Evolutionary conservation across 1,284 basidiomycete genomes (phyloP).

Genomic region (Leccinum angustisporum): DNA sequence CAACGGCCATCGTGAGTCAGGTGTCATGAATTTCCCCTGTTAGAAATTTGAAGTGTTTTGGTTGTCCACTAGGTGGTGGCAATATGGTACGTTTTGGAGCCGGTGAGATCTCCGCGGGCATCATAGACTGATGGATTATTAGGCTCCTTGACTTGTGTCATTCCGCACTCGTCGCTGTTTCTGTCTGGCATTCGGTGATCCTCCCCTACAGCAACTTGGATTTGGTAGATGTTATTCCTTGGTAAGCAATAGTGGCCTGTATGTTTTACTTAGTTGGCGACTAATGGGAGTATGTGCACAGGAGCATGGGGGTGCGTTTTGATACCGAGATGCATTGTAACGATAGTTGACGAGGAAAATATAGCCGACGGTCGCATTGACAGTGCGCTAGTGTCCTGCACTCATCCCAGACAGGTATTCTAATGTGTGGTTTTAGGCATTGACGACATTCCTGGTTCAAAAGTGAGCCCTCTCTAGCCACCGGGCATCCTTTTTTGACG

Average conservation of each 20-base stretch:
- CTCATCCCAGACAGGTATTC: not conserved
- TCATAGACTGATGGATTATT: not conserved
- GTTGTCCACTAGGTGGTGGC: constrained; percentile 17
- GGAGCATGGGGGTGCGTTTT: constrained; percentile 28
- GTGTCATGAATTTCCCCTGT: constrained; percentile 12
- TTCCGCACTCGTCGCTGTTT: constrained; percentile 20
- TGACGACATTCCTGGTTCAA: constrained; percentile 28
- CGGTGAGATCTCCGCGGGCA: not conserved
- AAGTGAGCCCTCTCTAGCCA: constrained; percentile 1
- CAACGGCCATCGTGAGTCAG: not conserved
- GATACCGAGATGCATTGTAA: not conserved
- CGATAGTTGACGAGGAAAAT: not conserved
- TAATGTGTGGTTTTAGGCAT: constrained; percentile 18
- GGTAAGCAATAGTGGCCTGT: constrained; percentile 13
- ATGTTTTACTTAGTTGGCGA: not conserved
- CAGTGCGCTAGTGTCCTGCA: constrained; percentile 8
- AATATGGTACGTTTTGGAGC: constrained; percentile 18
- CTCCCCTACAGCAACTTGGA: constrained; percentile 16
- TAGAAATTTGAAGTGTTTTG: not conserved
- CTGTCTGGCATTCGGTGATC: constrained; percentile 28
- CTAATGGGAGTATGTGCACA: constrained; percentile 2
- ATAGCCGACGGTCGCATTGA: constrained; percentile 22
- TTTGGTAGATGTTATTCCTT: constrained; percentile 21
- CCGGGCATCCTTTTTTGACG: not conserved
- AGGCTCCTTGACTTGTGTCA: constrained; percentile 29